Evolutionary conservation across 345 rosid genomes (phyloP).

Genomic region (Ailanthus altissimus): DNA sequence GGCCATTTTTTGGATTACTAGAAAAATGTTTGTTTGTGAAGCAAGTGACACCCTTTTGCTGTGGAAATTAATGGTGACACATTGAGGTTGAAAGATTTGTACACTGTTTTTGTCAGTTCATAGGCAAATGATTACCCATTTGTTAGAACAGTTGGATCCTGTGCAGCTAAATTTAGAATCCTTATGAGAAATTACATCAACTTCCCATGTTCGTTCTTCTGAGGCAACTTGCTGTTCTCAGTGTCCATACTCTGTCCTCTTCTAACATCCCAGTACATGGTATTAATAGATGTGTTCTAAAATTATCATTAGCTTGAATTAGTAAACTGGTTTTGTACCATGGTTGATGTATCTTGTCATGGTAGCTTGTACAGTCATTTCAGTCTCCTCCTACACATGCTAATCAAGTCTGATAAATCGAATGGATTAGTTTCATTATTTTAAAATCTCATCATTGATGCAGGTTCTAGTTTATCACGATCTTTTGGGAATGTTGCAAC

Average conservation of each 20-base stretch:
- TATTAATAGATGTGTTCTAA: not conserved
- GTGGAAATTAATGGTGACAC: not conserved
- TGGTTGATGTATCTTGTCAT: not conserved
- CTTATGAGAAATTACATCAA: not conserved
- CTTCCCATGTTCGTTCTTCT: not conserved
- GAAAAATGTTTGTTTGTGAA: not conserved
- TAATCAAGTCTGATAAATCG: not conserved
- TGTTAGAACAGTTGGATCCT: not conserved
- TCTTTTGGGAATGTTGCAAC: constrained; percentile 92
- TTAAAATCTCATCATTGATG: constrained; percentile 17
- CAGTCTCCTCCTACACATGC: not conserved
- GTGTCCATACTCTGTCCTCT: not conserved
- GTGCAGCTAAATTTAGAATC: not conserved
- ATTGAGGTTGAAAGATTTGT: not conserved
- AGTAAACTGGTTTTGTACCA: not conserved
- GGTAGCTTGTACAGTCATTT: not conserved
- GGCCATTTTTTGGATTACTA: not conserved
- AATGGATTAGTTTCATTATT: not conserved
- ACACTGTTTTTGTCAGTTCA: not conserved
- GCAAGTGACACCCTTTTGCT: not conserved
- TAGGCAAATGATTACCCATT: not conserved
- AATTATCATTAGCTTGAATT: not conserved
- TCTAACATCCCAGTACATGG: not conserved
- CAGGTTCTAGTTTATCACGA: constrained; percentile 92
- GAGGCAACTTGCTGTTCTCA: not conserved